These are phyloP conservation scores for Podospora appendiculata DNA, from an alignment of 495 filamentous ascomycete genomes.

Conservation along the genomic window DNA sequence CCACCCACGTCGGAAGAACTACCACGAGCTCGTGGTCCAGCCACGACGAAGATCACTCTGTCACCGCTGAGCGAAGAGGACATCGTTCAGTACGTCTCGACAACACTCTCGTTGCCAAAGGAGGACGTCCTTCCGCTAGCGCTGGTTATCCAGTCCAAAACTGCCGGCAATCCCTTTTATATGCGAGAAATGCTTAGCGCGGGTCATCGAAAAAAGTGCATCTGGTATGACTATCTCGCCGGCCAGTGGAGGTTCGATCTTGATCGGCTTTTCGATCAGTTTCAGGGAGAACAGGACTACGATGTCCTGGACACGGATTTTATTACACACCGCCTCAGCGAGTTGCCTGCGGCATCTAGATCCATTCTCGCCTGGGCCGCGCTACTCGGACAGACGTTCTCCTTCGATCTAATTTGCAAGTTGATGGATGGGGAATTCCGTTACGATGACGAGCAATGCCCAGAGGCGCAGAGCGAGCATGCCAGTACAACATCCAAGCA, in stretches of 20 bases:
- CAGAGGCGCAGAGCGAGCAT: slow-evolving; percentile 10
- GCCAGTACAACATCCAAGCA: background rate
- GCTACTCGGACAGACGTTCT: slow-evolving; percentile 69
- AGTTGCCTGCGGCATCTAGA: slow-evolving; percentile 61
- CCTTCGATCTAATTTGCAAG: slow-evolving; percentile 70
- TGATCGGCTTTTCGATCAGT: slow-evolving; percentile 74
- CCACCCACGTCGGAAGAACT: slow-evolving; percentile 39
- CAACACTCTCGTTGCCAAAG: slow-evolving; percentile 55
- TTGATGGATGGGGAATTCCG: slow-evolving; percentile 63
- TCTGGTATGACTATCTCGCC: slow-evolving; percentile 81
- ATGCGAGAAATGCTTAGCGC: slow-evolving; percentile 85
- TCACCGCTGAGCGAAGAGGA: slow-evolving; percentile 64
- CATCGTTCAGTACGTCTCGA: slow-evolving; percentile 66
- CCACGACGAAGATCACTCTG: slow-evolving; percentile 59
- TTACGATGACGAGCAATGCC: slow-evolving; percentile 33
- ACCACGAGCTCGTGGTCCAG: slow-evolving; percentile 35
- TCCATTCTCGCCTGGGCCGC: slow-evolving; percentile 84
- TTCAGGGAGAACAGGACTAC: slow-evolving; percentile 66
- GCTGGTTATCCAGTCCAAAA: slow-evolving; percentile 75
- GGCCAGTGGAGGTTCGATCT: slow-evolving; percentile 77
- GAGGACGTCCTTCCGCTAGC: slow-evolving; percentile 57
- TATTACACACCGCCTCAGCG: slow-evolving; percentile 65
- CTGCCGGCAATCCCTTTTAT: slow-evolving; percentile 77
- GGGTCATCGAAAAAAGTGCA: slow-evolving; percentile 74
- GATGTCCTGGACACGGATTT: slow-evolving; percentile 74